Evolutionary conservation across 2,329 filamentous ascomycete species (phyloP), one percentile per base, ranked within the genome.

Genomic region (Colletotrichum sp.): DNA sequence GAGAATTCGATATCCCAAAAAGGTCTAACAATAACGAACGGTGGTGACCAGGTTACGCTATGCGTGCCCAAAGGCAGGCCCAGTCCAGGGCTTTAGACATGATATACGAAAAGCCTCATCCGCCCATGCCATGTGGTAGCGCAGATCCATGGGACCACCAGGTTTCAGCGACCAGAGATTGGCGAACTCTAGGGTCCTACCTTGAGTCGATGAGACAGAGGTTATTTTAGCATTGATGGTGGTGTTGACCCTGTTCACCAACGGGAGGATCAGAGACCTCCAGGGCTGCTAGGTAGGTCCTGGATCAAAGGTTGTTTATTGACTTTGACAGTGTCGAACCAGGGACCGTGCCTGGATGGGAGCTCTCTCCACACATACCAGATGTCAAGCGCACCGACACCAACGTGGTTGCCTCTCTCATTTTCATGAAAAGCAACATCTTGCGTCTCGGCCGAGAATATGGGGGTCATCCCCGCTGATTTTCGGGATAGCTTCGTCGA

Each of bases 151-250:
- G 44, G 62, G 13, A 36, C 11, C 69, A 30, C 12, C 39, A 67
- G 27, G 69, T 72, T 69, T 72, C 39, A 64, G 19, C 16, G n/a
- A 15, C 13, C 44, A 25, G 19, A 25, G 3, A 34, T 29, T 32
- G 25, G 6, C 8, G 72, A 69, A 68, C 36, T 64, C 36, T 49
- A 19, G 27, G 30, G 12, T 22, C 13, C 39, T 30, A 57, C 63
- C 55, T 49, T 32, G 29, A 15, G 6, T 15, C 19, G 9, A 32
- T 76, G 74, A 74, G 70, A 74, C 74, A 74, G 74, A 74, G 74
- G 64, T 25, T 76, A 74, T 69, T 74, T 76, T 22, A 64, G 74
- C 74, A 69, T 76, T 57, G 74, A 74, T 76, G 57, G 62, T 44
- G 36, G 44, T 64, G 65, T 32, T 52, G 64, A 59, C 55, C 25